Base-by-base conservation (phyloP, 2,329 filamentous ascomycete species). In the Penicillium palitans region DNA sequence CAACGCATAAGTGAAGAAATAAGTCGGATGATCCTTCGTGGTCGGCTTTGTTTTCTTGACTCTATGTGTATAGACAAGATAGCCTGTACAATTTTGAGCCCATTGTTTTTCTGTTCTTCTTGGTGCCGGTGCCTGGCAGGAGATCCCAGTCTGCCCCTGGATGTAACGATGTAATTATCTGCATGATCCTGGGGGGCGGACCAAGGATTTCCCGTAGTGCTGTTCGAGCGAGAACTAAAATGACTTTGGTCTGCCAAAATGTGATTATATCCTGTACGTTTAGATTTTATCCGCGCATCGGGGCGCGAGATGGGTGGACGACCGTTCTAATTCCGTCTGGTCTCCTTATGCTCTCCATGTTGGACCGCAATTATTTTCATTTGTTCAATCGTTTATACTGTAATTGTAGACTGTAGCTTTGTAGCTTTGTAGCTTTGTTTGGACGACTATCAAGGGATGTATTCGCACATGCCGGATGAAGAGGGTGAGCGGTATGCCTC, bases 81-180 rank as follows among this genome's bases (percentile, higher is more conserved):
- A 76, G 74, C 71, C 74, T 76, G 74, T 76, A 76, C 74, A 76
- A 76, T 76, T 75, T 68, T 75, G 72, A 76, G 68, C 67, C 74
- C 71, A 74, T 71, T 73, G 66, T 75, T 74, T 73, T 70, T 72
- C 68, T 74, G 63, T 70, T 73, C 68, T 46, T 67, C 62, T 63
- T 64, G 59, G 62, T 60, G 59, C 49, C 47, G 52, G 48, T 58
- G 57, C 60, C 47, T 55, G 41, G 58, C 49, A 54, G 54, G 55
- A 57, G 52, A 59, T 61, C 61, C 35, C 40, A 59, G 62, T 61
- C 60, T 62, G 54, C 59, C 62, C 60, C 55, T 68, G 66, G 59
- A 67, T 67, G 70, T 74, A 74, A 68, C 68, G 64, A 65, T 65
- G 61, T 64, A 66, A 62, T 55, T 49, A 55, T 44, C 59, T 52